Evolutionary conservation across 768 basidiomycete species (phyloP).

Genomic region (Mycena filopes): DNA sequence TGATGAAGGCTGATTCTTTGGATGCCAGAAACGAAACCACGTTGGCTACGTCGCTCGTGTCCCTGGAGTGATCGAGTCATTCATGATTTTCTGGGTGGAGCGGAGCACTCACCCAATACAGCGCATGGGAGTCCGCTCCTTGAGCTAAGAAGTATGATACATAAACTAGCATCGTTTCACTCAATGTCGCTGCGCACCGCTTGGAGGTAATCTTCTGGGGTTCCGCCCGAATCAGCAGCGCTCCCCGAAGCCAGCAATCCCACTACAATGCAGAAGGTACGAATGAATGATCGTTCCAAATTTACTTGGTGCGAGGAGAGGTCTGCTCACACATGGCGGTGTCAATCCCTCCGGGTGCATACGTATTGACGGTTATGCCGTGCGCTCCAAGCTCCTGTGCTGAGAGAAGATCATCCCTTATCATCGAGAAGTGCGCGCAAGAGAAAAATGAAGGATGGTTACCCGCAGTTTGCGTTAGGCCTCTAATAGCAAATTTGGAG

Average conservation of each 20-base stretch:
- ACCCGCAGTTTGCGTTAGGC: constrained; percentile 23
- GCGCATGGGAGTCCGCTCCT: constrained; percentile 13
- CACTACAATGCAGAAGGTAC: constrained; percentile 2
- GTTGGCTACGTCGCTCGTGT: constrained; percentile 34
- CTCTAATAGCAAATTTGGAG: constrained; percentile 41
- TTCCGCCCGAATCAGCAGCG: constrained; percentile 2
- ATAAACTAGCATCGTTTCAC: not conserved
- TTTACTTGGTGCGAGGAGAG: not conserved
- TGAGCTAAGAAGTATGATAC: constrained; percentile 10
- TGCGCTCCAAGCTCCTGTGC: constrained; percentile 36
- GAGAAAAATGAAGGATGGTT: not conserved
- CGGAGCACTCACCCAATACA: constrained; percentile 5
- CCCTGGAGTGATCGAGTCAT: constrained; percentile 27
- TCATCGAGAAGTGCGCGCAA: not conserved
- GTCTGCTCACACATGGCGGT: constrained; percentile 30
- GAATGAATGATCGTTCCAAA: not conserved
- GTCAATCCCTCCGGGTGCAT: constrained; percentile 38
- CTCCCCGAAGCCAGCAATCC: constrained; percentile 12
- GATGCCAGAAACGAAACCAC: constrained; percentile 47
- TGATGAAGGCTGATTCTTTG: constrained; percentile 43
- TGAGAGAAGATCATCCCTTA: constrained; percentile 11
- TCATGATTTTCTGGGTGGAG: not conserved
- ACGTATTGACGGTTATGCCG: constrained; percentile 41
- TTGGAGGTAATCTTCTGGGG: not conserved
- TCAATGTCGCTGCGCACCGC: not conserved